Conservation (phyloP, 257 asterid species). For the Fraxinus anomala region DNA sequence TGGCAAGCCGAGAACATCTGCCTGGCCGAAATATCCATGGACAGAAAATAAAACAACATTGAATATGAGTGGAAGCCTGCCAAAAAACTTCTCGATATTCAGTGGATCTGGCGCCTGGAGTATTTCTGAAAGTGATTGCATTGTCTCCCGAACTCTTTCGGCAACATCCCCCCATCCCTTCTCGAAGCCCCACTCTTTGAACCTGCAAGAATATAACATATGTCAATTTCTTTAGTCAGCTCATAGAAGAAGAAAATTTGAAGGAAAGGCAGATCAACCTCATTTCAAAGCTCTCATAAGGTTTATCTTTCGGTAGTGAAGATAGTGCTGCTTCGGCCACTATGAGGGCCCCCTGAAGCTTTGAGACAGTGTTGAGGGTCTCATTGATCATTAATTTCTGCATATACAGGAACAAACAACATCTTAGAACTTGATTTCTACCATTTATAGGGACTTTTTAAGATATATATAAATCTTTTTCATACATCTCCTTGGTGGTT, state of each 20-base stretch:
- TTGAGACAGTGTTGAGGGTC: constrained; percentile 58
- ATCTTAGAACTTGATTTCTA: not conserved
- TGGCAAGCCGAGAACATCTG: constrained; percentile 90
- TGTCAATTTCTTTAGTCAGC: not conserved
- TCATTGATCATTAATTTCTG: constrained; percentile 90
- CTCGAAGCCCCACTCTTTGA: constrained; percentile 93
- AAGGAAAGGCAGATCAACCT: constrained; percentile 42
- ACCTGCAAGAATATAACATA: constrained; percentile 41
- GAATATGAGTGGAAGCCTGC: constrained; percentile 75
- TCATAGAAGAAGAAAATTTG: not conserved
- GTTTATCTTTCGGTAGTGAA: constrained; percentile 59
- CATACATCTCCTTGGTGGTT: constrained; percentile 81
- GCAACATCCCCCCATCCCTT: constrained; percentile 94
- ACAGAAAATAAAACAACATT: constrained; percentile 77
- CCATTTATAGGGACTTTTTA: not conserved
- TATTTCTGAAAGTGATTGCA: constrained; percentile 73
- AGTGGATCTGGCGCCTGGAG: constrained; percentile 86
- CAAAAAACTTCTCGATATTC: constrained; percentile 58
- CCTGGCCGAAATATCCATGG: constrained; percentile 91
- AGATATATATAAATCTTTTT: not conserved
- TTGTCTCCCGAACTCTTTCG: constrained; percentile 68
- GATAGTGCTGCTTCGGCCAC: constrained; percentile 73
- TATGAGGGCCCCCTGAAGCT: constrained; percentile 74
- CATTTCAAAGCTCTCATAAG: constrained; percentile 71
- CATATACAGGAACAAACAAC: constrained; percentile 24